Conservation (phyloP, 139 green algal genomes). For the Helicosporidium sp. region DNA sequence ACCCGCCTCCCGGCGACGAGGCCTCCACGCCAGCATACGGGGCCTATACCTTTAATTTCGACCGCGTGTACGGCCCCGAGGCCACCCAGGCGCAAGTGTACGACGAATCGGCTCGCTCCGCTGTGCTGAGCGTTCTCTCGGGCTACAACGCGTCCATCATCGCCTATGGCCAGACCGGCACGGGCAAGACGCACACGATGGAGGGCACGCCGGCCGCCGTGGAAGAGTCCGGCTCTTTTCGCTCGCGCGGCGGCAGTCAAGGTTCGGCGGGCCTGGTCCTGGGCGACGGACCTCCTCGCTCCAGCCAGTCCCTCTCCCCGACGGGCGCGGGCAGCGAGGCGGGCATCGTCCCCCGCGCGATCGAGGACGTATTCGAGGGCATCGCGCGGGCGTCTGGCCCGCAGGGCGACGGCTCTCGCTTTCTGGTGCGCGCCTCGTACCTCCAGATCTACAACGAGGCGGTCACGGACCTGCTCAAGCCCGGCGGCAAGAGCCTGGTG, state of each 20-base stretch:
- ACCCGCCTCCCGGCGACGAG: not conserved
- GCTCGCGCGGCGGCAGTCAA: no score
- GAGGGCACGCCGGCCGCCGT: no score
- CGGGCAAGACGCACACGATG: conserved; percentile 82
- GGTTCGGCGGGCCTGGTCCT: no score
- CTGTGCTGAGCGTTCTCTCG: conserved; percentile 52
- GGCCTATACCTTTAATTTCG: conserved; percentile 67
- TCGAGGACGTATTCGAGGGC: conserved; percentile 81
- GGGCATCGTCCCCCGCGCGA: conserved; percentile 81
- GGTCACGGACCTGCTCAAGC: conserved; percentile 85
- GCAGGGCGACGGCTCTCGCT: conserved; percentile 45
- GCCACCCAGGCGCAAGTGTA: conserved; percentile 66
- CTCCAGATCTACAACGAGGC: conserved; percentile 98
- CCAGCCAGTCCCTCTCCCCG: no score
- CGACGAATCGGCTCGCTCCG: conserved; percentile 36
- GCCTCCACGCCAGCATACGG: conserved; percentile 17
- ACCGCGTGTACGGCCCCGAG: conserved; percentile 67
- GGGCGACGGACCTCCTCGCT: no score
- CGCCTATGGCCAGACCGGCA: conserved; percentile 69
- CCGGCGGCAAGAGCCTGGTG: conserved; percentile 56
- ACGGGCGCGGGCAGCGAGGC: no score
- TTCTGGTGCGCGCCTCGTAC: conserved; percentile 80
- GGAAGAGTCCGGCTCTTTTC: conserved; percentile 18
- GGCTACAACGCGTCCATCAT: conserved; percentile 85
- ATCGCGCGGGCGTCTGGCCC: conserved; percentile 57